phyloP scores from a whole-genome alignment of 2,329 filamentous ascomycete species.

The Fusarium sp. region DNA sequence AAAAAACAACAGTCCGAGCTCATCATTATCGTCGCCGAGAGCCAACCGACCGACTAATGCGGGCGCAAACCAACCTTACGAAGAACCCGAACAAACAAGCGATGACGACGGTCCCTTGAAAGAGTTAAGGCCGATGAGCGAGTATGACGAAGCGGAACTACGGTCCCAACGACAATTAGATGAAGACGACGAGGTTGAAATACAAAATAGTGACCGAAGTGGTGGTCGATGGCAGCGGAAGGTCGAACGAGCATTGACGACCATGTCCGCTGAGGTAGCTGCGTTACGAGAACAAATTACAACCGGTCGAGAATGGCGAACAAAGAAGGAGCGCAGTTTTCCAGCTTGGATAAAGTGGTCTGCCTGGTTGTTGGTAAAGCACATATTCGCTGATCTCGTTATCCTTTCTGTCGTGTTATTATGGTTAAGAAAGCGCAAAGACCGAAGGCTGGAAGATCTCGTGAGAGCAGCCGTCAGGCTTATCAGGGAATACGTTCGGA shows the following conservation, averaged over 20 bases:
- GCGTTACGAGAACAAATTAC: conserved; percentile 92
- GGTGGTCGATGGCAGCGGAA: conserved; percentile 79
- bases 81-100: conserved; percentile 60
- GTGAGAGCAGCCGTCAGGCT: conserved; percentile 72
- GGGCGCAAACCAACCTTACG: conserved; percentile 56
- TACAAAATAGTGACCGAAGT: conserved; percentile 45
- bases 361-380: conserved; percentile 76
- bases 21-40: conserved; percentile 69
- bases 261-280: conserved; percentile 91
- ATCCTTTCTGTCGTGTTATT: conserved; percentile 74
- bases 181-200: conserved; percentile 60
- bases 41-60: conserved; percentile 51
- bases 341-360: conserved; percentile 79
- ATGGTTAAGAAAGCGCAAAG: conserved; percentile 79
- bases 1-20: conserved; percentile 82
- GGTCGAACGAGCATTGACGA: conserved; percentile 87
- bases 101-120: conserved; percentile 70
- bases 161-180: conserved; percentile 63
- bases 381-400: conserved; percentile 78
- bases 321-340: conserved; percentile 72
- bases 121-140: conserved; percentile 86
- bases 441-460: conserved; percentile 79
- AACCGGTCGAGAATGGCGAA: conserved; percentile 76
- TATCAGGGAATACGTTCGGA: conserved; percentile 69
- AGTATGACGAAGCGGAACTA: conserved; percentile 77